Conservation (phyloP, 805 yeast genomes). For the Cyberlindnera sargentensis region DNA sequence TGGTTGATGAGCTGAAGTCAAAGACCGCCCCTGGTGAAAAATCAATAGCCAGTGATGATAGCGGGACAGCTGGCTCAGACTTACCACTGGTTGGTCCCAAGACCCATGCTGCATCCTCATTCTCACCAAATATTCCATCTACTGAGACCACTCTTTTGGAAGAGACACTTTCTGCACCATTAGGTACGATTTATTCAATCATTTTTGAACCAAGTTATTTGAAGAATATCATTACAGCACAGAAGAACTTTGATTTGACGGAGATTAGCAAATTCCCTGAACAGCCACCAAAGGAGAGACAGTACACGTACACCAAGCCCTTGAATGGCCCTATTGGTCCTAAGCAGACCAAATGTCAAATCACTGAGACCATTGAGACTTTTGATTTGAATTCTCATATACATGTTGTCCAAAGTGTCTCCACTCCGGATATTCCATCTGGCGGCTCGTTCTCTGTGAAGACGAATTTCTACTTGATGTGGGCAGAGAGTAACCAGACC, state of each 20-base stretch:
- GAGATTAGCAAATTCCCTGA: conserved; percentile 35
- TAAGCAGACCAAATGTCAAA: conserved; percentile 70
- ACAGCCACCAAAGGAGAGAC: conserved; percentile 30
- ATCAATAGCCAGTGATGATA: conserved; percentile 12
- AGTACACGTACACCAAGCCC: conserved; percentile 65
- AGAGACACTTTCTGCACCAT: conserved; percentile 50
- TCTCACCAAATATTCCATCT: conserved; percentile 35
- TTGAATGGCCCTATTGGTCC: conserved; percentile 85
- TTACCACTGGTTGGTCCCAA: conserved; percentile 30
- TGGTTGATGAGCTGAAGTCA: conserved; percentile 37
- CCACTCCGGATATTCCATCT: conserved; percentile 93
- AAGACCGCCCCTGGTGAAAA: not conserved
- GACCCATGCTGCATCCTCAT: conserved; percentile 38
- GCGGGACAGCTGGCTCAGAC: conserved; percentile 16
- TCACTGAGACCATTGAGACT: conserved; percentile 51
- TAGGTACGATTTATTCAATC: conserved; percentile 53
- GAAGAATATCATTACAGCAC: conserved; percentile 42
- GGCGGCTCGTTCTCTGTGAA: conserved; percentile 62
- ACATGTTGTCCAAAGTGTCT: conserved; percentile 52
- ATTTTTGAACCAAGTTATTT: conserved; percentile 49
- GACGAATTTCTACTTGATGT: conserved; percentile 52
- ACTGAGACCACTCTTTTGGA: conserved; percentile 47
- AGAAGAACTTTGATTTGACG: conserved; percentile 55
- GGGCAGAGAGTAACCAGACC: conserved; percentile 55
- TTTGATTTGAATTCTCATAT: conserved; percentile 51